Percentiles rank a stretch among this genome's conserved stretches.
Evolutionary conservation across 768 basidiomycete genomes (phyloP).

Genomic region (Pilatotrama ljubarskyi): DNA sequence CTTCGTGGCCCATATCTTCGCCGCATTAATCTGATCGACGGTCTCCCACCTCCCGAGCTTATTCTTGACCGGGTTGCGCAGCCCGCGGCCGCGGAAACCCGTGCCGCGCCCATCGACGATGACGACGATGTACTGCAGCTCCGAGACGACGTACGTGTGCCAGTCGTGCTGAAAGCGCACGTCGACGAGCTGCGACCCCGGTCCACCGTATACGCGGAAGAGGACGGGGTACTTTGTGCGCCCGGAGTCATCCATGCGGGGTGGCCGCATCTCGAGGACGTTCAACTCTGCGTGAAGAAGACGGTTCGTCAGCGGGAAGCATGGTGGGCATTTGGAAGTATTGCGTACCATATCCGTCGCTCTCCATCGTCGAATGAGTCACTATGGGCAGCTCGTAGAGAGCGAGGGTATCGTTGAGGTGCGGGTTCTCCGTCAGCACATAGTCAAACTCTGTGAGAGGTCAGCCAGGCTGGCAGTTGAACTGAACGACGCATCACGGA

Average conservation of each 20-base stretch:
- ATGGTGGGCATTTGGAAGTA: background rate
- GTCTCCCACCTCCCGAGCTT: slow-evolving; percentile 91
- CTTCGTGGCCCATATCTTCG: slow-evolving; percentile 84
- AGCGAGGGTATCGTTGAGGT: slow-evolving; percentile 59
- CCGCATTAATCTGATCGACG: slow-evolving; percentile 85
- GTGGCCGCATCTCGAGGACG: slow-evolving; percentile 88
- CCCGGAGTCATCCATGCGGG: slow-evolving; percentile 92
- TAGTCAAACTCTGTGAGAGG: slow-evolving; percentile 54
- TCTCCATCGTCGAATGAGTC: slow-evolving; percentile 68
- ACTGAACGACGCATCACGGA: slow-evolving; percentile 34
- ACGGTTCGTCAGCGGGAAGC: background rate
- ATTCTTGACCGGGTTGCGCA: slow-evolving; percentile 86
- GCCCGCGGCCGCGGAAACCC: slow-evolving; percentile 80
- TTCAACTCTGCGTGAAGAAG: slow-evolving; percentile 65
- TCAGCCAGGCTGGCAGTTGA: background rate
- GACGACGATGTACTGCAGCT: slow-evolving; percentile 82
- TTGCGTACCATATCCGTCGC: slow-evolving; percentile 69
- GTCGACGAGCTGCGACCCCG: slow-evolving; percentile 77
- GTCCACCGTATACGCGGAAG: slow-evolving; percentile 94
- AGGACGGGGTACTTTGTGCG: slow-evolving; percentile 94
- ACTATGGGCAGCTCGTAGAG: slow-evolving; percentile 74
- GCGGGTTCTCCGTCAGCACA: slow-evolving; percentile 69
- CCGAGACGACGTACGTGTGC: slow-evolving; percentile 84
- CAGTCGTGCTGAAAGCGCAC: slow-evolving; percentile 71
- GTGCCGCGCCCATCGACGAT: slow-evolving; percentile 93